Evolutionary conservation across 306 rosid species (phyloP).

Genomic region (Acacia melanoxylon): DNA sequence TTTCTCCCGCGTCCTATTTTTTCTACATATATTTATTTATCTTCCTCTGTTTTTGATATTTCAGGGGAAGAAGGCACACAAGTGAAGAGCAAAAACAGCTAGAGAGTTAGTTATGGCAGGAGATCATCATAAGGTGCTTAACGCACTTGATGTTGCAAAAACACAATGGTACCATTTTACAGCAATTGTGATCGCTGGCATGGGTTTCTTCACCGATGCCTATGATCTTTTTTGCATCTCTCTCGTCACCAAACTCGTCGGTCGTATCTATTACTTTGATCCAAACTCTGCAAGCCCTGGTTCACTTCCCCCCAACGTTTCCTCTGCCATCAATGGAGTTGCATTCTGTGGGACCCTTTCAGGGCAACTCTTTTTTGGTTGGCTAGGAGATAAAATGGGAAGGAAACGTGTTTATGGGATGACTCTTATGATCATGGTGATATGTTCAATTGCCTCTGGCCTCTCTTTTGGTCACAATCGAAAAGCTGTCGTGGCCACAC

Average conservation of each 20-base stretch:
- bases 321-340: conserved; percentile 82
- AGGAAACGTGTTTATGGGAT: conserved; percentile 82
- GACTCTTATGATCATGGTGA: conserved; percentile 87
- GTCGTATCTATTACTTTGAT: conserved; percentile 64
- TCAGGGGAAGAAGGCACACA: conserved; percentile 5
- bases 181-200: conserved; percentile 85
- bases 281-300: conserved; percentile 54
- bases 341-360: conserved; percentile 84
- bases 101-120: conserved; percentile 45
- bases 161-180: conserved; percentile 95
- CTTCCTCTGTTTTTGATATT: neutral
- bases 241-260: conserved; percentile 77
- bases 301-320: conserved; percentile 61
- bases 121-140: conserved; percentile 60
- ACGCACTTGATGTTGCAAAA: conserved; percentile 81
- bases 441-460: conserved; percentile 75
- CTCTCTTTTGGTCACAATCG: conserved; percentile 67
- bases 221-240: conserved; percentile 93
- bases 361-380: conserved; percentile 91
- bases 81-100: neutral
- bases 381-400: conserved; percentile 95
- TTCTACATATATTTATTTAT: neutral
- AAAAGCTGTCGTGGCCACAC: conserved; percentile 59
- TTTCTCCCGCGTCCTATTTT: neutral
- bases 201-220: conserved; percentile 92